Percentiles rank a stretch among this genome's conserved stretches.
Conservation (phyloP, 805 yeast species). For the Saccharomycopsis vini region DNA sequence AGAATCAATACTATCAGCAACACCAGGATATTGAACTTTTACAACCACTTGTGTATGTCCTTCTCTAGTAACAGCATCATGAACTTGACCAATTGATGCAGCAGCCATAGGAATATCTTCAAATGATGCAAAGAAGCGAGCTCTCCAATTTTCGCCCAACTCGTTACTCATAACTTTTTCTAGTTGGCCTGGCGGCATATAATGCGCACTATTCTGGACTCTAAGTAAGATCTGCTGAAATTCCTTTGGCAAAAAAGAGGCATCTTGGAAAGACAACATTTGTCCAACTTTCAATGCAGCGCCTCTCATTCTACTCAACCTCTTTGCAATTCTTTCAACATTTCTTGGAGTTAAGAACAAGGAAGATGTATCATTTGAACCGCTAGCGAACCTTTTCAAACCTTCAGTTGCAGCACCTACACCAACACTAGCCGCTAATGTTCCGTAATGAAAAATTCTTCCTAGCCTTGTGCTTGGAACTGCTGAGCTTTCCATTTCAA, state of each 20-base stretch:
- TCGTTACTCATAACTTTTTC: constrained; percentile 64
- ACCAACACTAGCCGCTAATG: constrained; percentile 87
- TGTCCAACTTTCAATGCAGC: constrained; percentile 98
- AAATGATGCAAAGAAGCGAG: constrained; percentile 55
- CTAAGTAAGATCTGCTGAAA: constrained; percentile 70
- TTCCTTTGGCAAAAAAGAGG: constrained; percentile 73
- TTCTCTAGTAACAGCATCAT: constrained; percentile 61
- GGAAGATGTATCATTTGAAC: constrained; percentile 37
- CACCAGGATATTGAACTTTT: constrained; percentile 96
- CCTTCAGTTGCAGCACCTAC: constrained; percentile 75
- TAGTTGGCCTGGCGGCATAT: constrained; percentile 90
- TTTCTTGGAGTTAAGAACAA: constrained; percentile 71
- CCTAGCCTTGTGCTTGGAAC: constrained; percentile 87
- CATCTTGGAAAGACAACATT: constrained; percentile 90
- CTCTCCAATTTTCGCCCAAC: constrained; percentile 74
- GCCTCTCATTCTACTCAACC: constrained; percentile 93
- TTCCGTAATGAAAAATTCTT: constrained; percentile 85
- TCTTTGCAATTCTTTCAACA: constrained; percentile 79
- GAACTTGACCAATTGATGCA: constrained; percentile 96
- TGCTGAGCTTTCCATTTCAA: constrained; percentile 50
- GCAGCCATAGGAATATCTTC: constrained; percentile 92
- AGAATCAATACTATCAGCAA: constrained; percentile 84
- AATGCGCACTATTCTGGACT: constrained; percentile 91
- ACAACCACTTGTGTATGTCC: constrained; percentile 71
- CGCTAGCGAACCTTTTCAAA: constrained; percentile 53